A percentile compares a stretch with the other conserved stretches of the same genome.
Conservation (phyloP, 2,329 filamentous ascomycete species). For the Xylariaceae sp. region DNA sequence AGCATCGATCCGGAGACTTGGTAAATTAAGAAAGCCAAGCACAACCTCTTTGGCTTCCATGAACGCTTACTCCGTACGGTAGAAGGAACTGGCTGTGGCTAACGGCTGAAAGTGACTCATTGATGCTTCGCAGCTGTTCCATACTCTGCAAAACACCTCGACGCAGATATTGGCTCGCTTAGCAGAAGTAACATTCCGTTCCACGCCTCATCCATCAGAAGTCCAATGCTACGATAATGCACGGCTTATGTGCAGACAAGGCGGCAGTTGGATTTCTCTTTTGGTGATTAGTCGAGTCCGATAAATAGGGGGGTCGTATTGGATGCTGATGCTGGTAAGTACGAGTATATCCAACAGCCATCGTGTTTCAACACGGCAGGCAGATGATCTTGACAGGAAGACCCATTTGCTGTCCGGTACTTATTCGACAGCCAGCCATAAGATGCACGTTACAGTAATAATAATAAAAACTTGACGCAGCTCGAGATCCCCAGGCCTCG, state of each 20-base stretch:
- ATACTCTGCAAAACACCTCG: not conserved
- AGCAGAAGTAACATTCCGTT: not conserved
- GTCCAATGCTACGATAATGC: not conserved
- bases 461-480: not conserved
- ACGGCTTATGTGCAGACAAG: not conserved
- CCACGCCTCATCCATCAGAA: not conserved
- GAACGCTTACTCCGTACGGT: too few relatives aligned
- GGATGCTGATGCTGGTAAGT: not conserved
- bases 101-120: not conserved
- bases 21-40: too few relatives aligned
- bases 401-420: not conserved
- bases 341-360: not conserved
- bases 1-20: too few relatives aligned
- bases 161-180: not conserved
- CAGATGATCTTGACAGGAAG: not conserved
- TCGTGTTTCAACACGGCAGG: not conserved
- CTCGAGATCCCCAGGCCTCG: not conserved
- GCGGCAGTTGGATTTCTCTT: not conserved
- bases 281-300: not conserved
- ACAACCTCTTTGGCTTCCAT: too few relatives aligned
- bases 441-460: too few relatives aligned
- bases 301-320: too few relatives aligned
- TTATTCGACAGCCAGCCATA: too few relatives aligned
- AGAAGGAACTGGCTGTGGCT: not conserved
- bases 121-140: not conserved